Evolutionary conservation across 305 asterid species (phyloP), one percentile per base, ranked within the genome.

Genomic region (Solanum aculeatissimum): DNA sequence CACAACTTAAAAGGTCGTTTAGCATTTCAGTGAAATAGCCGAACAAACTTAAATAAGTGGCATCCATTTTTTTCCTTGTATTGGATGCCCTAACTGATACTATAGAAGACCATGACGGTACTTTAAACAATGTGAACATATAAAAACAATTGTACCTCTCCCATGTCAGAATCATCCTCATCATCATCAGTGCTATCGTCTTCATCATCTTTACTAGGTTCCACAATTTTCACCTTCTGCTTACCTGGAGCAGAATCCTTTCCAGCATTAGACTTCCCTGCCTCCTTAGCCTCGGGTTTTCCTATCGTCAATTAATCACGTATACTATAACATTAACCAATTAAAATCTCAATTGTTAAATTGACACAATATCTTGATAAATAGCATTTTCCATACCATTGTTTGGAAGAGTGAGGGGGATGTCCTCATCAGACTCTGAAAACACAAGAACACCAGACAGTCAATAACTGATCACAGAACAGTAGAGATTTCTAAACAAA

Each of bases 401-500:
- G 49, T 85, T 88, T 23, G 89, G 87, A 80, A 71, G 1, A 8
- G 87, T 16, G 19, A 91, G 87, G 4, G 93, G 95, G 42, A 91
- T 82, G 18, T 91, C 97, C 80, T 94, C 97, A 3, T 93, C 97
- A 57, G 93, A 91, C 75, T 90, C 99, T 96, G 91, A 38, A 79
- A 57, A 65, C 14, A 84, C 80, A 10, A 65, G 83, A 49, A 21
- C 38, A 21, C 29, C 57, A 72, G 21, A 21, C 13, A 7, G 38
- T 42, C 19, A 72, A 72, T 21, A 72, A 13, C 21, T 72, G 12
- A 21, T 72, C 0, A 42, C 55, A 72, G 38, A 43, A 5, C 19
- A 63, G 19, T 25, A 4, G 18, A 79, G 68, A 78, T 42, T 53
- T 42, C 53, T 38, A 75, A 15, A 38, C 35, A 51, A 66, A 12